phyloP scores from a whole-genome alignment of 192 early-diverging fungal species.

The Entomortierella beljakovae region DNA sequence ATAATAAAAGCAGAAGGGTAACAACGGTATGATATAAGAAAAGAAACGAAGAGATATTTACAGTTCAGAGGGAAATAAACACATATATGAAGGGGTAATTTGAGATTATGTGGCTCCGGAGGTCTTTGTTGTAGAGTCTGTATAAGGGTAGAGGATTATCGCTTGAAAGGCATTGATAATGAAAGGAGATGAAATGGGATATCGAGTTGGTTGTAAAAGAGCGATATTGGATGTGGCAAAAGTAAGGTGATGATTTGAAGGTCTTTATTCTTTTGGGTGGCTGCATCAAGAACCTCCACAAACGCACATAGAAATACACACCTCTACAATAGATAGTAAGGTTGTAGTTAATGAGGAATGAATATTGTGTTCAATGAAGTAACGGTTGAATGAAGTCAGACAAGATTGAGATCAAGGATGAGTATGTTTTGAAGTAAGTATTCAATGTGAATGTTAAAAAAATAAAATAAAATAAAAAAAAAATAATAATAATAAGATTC shows the following conservation, averaged over 20 bases:
- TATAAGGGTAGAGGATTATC: not conserved
- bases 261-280: not conserved
- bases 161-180: not conserved
- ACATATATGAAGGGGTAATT: not conserved
- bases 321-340: no score
- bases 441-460: not conserved
- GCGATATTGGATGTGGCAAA: not conserved
- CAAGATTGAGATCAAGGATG: not conserved
- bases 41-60: not conserved
- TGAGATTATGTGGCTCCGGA: not conserved
- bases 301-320: not conserved
- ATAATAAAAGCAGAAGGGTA: not conserved
- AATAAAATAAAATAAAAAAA: not conserved
- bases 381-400: not conserved
- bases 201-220: not conserved
- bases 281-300: not conserved
- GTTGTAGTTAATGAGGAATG: no score
- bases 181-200: not conserved
- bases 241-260: not conserved
- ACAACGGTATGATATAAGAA: not conserved
- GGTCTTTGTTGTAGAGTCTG: not conserved
- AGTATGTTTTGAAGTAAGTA: not conserved
- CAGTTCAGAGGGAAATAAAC: not conserved
- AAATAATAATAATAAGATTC: not conserved
- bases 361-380: not conserved